Conservation (phyloP, 164 flowering plant genomes). For the Annona cherimola region DNA sequence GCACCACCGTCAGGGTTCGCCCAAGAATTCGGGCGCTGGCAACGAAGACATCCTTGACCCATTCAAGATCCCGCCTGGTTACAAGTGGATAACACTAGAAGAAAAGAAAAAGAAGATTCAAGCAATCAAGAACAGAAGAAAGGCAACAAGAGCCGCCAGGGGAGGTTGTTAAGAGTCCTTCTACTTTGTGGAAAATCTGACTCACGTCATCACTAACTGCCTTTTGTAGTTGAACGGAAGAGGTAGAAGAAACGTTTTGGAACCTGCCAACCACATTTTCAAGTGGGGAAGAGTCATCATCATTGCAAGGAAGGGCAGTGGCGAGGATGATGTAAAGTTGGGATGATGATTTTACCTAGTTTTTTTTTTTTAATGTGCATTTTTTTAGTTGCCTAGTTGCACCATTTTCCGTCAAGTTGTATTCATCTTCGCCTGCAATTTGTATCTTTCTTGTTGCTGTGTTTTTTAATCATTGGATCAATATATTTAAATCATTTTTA, state of each 20-base stretch:
- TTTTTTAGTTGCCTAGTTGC: constrained; percentile 2
- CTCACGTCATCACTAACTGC: neutral
- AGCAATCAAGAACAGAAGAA: constrained; percentile 63
- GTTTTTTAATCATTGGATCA: neutral
- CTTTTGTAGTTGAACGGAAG: neutral
- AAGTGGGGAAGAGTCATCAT: neutral
- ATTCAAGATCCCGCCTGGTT: constrained; percentile 70
- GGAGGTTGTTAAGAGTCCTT: constrained; percentile 34
- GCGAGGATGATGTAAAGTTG: constrained; percentile 1
- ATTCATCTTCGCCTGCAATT: neutral
- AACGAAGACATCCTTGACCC: constrained; percentile 77
- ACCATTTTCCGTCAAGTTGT: neutral
- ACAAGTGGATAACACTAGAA: constrained; percentile 76
- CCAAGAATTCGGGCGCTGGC: constrained; percentile 33
- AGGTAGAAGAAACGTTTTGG: neutral
- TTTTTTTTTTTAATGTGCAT: neutral
- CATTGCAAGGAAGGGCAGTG: neutral
- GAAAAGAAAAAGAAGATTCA: constrained; percentile 85
- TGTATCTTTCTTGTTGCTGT: neutral
- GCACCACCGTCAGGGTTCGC: constrained; percentile 50
- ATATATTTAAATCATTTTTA: neutral
- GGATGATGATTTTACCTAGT: constrained; percentile 13
- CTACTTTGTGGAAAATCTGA: neutral
- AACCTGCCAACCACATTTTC: neutral
- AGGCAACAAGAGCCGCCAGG: constrained; percentile 61